Conservation (phyloP, 148 eudicot species). For the Pouteria glomerata region DNA sequence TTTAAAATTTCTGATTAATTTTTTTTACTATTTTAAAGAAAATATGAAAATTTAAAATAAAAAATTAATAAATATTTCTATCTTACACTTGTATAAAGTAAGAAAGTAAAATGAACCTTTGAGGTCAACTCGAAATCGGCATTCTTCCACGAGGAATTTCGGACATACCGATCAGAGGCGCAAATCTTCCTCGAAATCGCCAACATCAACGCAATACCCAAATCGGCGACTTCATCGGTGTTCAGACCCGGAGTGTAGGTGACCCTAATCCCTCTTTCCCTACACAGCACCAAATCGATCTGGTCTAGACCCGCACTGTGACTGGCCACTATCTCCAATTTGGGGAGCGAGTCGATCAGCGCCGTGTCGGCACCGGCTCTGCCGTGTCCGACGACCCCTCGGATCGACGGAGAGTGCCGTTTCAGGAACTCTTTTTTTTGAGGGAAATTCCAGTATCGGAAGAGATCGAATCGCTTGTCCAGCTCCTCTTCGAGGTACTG, state of each 20-base stretch:
- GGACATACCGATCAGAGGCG: constrained; percentile 2
- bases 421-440: constrained; percentile 6
- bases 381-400: constrained; percentile 5
- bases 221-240: constrained; percentile 12
- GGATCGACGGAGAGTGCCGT: background rate
- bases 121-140: background rate
- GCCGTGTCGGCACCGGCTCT: constrained; percentile 1
- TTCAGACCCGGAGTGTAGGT: background rate
- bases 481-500: constrained; percentile 39
- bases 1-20: too few species aligned
- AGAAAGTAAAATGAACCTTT: background rate
- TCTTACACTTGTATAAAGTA: too few species aligned
- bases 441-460: constrained; percentile 23
- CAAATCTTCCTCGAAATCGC: constrained; percentile 6
- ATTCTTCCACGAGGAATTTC: background rate
- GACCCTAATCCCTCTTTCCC: constrained; percentile 4
- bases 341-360: constrained; percentile 8
- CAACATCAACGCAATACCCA: constrained; percentile 4
- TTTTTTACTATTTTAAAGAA: too few species aligned
- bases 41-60: too few species aligned
- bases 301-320: constrained; percentile 10
- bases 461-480: constrained; percentile 28
- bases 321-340: constrained; percentile 13
- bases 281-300: constrained; percentile 4
- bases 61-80: too few species aligned